Evolutionary conservation across 1,284 basidiomycete genomes (phyloP), one percentile per base, ranked within the genome.

Genomic region (Trichosporon inkin): DNA sequence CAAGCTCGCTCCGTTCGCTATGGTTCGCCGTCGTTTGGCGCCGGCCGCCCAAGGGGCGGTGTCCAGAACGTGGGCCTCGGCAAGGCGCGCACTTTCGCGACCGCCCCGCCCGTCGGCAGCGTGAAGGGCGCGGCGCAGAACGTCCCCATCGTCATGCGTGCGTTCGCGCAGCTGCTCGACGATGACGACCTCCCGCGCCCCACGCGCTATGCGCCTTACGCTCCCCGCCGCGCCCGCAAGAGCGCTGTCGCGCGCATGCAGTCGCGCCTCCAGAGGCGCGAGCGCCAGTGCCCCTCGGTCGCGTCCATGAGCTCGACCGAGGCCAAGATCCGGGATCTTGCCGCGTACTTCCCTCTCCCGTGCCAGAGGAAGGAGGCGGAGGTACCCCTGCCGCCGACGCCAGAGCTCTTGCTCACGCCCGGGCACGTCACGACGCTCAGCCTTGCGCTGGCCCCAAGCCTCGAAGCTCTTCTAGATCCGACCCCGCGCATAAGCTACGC

Each of bases 391-490:
- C 73, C 72, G 22, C 65, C 65, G 6, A 22, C 53, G 8, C 71
- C 72, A 40, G 75, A 76, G 60, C 37, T 54, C 10, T 67, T 75
- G 41, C 58, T 71, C 28, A 73, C 75, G 6, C 65, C 67, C 13
- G 71, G 69, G 13, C 58, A 56, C 36, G 68, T 58, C 37, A 62
- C 72, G 16, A 67, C 69, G 3, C 70, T 77, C 40, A 62, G 66
- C 3, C 64, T 77, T 37, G 70, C 73, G 17, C 64, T 77, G 24
- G 65, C 69, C 3, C 69, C 71, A 0, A 62, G 62, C n/a, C 66
- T 73, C n/a, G 61, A 67, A 22, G 64, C 67, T 2, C 60, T 75
- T 5, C 66, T 74, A 24, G 37, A 54, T 2, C 70, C 73, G 0
- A 70, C 68, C 7, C 55, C 71, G 28, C 24, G 53, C 1, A 32